Evolutionary conservation across 1,139 yeast genomes (phyloP), one percentile per base, ranked within the genome.

Genomic region (Casaregolazyma suthepensis): DNA sequence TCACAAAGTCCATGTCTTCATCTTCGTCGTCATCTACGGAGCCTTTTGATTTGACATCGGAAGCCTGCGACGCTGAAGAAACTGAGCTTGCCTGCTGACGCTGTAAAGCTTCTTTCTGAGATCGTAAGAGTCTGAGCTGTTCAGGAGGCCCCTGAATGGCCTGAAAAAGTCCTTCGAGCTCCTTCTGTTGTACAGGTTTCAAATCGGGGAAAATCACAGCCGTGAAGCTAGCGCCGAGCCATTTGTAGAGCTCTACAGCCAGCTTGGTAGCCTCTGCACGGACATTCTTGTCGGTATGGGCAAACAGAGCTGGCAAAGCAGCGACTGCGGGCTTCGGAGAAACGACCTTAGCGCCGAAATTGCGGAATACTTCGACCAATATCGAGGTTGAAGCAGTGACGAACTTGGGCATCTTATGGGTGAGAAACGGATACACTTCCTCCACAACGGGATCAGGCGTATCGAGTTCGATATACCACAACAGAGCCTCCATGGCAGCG

Each of bases 171-270:
- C 81, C 80, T 3, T 82, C 77, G 56, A 94, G 75, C 63, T 93
- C 99, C 61, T 85, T 87, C 68, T 89, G 94, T 68, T 93, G 98
- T 13, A 90, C 89, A 0, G 97, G 96, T 66, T 93, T 93, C 67
- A 93, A 75, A 35, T 82, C 83, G 1, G 85, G 80, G 56, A 90
- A 79, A 44, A 90, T 71, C 0, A 82, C 67, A 13, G 78, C 75
- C 51, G 82, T 81, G 50, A 89, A 73, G 0, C 82, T 75, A 29
- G 76, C 81, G 3, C 94, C 95, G 67, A 87, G 78, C 87, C 95
- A 87, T 57, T 81, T 79, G 67, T 85, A 83, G 26, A 91, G 66
- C 56, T 83, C 89, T 2, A 88, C 81, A 0, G 91, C 76, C 59
- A 93, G 73, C 48, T 77, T 76, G 7, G 85, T 78, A 1, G 96